Percentiles rank a stretch among this genome's conserved stretches.
phyloP scores from a whole-genome alignment of 1,284 basidiomycete species.

The Apiotrichum mycotoxinovorans region DNA sequence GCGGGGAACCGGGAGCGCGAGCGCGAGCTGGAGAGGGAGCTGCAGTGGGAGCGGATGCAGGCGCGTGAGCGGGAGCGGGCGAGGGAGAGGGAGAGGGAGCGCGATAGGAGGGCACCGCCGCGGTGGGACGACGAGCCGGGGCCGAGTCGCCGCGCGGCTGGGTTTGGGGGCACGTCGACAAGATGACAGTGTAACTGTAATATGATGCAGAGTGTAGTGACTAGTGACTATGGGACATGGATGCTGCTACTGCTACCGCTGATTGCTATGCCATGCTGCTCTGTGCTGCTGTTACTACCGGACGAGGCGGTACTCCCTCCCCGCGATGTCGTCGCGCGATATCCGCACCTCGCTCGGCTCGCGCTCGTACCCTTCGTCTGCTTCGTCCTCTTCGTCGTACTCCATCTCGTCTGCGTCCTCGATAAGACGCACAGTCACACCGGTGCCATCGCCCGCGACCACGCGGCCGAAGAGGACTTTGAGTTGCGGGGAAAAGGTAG shows the following conservation, averaged over 20 bases:
- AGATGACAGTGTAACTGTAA: neutral
- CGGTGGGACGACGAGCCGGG: conserved; percentile 5
- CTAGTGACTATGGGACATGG: neutral
- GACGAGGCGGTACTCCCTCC: neutral
- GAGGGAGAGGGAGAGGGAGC: neutral
- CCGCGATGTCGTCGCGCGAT: neutral
- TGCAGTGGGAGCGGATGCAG: neutral
- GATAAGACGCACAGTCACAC: neutral
- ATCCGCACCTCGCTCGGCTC: neutral
- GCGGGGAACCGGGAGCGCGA: neutral
- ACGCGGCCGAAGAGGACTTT: conserved; percentile 28
- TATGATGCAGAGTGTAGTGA: neutral
- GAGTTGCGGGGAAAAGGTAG: conserved; percentile 38
- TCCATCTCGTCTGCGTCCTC: conserved; percentile 7
- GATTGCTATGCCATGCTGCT: no score
- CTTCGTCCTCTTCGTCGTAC: neutral
- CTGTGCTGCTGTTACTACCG: no score
- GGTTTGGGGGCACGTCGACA: conserved; percentile 5
- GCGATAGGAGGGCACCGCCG: neutral
- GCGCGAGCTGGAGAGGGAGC: neutral
- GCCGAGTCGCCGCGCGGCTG: neutral
- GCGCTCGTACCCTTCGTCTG: neutral
- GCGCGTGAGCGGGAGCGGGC: neutral
- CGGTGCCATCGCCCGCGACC: neutral
- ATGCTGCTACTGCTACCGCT: no score